These are phyloP conservation scores for Ceratobasidium theobromae DNA, from an alignment of 1,284 basidiomycete species.

Conservation along the genomic window DNA sequence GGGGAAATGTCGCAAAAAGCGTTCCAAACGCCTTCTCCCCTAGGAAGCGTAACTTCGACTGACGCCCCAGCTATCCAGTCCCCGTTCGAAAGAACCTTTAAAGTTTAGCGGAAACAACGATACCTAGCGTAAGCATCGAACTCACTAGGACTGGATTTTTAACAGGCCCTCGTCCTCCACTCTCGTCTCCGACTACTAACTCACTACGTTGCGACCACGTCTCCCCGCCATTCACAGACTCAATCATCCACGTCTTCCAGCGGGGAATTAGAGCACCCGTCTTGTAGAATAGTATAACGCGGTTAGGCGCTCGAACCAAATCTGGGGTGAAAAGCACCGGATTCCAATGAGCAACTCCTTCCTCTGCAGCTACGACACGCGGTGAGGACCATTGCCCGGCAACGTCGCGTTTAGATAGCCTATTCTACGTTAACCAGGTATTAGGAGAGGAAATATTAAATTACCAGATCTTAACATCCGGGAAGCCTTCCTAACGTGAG, in stretches of 20 bases:
- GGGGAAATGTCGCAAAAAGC: slow-evolving; percentile 36
- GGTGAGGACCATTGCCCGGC: slow-evolving; percentile 27
- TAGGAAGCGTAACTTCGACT: slow-evolving; percentile 33
- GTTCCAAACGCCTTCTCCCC: slow-evolving; percentile 36
- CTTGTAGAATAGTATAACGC: slow-evolving; percentile 36
- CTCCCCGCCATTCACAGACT: neutral
- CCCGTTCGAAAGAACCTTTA: neutral
- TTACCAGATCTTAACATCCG: neutral
- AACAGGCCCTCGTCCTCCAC: neutral
- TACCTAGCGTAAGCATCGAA: neutral
- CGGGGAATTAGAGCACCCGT: slow-evolving; percentile 35
- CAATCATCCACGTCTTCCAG: neutral
- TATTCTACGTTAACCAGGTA: no score
- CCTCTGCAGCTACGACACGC: slow-evolving; percentile 25
- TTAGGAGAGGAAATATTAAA: no score
- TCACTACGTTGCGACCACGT: neutral
- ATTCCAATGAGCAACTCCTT: slow-evolving; percentile 36
- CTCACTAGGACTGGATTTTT: neutral
- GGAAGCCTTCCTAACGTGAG: neutral
- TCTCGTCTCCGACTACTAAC: neutral
- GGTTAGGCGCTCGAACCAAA: neutral
- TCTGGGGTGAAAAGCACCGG: slow-evolving; percentile 36
- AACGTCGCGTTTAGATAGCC: neutral
- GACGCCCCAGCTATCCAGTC: slow-evolving; percentile 32
- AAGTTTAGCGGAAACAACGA: neutral